Base-by-base conservation (phyloP, 495 filamentous ascomycete genomes). In the Talaromyces ruber region DNA sequence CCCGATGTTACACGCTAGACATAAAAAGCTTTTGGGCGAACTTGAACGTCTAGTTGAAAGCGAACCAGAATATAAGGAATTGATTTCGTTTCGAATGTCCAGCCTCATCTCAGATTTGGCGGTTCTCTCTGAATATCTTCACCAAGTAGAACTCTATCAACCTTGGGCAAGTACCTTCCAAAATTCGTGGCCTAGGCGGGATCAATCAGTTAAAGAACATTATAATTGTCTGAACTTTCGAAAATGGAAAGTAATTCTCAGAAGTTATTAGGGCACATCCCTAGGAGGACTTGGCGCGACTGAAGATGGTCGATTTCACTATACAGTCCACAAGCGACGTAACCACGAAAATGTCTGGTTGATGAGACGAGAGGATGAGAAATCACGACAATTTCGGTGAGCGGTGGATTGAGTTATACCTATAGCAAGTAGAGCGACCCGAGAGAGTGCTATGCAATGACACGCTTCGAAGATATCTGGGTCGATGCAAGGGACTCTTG, bases 311-410 rank as follows among this genome's bases (percentile, higher is more conserved):
- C 75, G 63, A 43, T 83, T 82, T 60, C 30, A 66, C 34, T 84
- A 87, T 65, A 82, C 82, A 14, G 63, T 71, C 5, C 74, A 79
- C 12, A 83, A 82, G 63, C 75, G 71, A 18, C 70, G 71, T 6
- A 83, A 72, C 12, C 71, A 71, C 52, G 71, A 76, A 50, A 84
- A 70, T 45, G 68, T 74, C 0, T 71, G 75, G n/a, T 58, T 64
- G 3, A 75, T 82, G 67, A 70, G 70, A 24, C 21, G 39, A 6
- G 81, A 81, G 3, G 82, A 86, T 59, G 34, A 58, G 0, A 73
- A n/a, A 76, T 61, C 70, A 85, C 5, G 82, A 84, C 63, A 30
- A 16, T 0, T 82, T 84, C 65, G 83, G 84, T 50, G 25, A 6
- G 55, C 59, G 1, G 30, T 75, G 24, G 74, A 78, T 51, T 54